Percentiles rank a stretch among this genome's conserved stretches.
phyloP scores from a whole-genome alignment of 192 early-diverging fungal species.

The Coemansia sp. region DNA sequence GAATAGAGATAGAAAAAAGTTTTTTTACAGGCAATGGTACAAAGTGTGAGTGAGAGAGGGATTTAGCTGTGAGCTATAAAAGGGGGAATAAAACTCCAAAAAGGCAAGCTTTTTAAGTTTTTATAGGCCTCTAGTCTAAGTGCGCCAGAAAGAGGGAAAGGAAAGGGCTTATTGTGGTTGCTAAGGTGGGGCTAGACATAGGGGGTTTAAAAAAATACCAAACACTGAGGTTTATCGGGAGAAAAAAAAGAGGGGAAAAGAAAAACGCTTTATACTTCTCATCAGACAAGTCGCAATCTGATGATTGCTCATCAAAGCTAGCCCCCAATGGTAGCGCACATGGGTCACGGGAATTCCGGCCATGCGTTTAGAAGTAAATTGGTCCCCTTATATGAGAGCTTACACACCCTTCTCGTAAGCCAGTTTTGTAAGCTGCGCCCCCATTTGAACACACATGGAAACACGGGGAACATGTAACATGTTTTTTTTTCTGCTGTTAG shows the following conservation, averaged over 20 bases:
- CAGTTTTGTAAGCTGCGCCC: not conserved
- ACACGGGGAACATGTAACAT: not conserved
- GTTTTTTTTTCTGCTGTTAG: slow-evolving; percentile 2
- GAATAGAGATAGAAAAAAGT: not conserved
- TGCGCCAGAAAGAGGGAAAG: not conserved
- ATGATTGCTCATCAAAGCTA: not conserved
- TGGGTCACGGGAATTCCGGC: slow-evolving; percentile 5
- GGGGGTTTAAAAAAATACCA: slow-evolving; percentile 1
- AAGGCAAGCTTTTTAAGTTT: not conserved
- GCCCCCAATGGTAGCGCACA: not conserved
- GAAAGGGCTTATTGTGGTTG: not conserved
- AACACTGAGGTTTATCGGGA: not conserved
- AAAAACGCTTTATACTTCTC: not conserved
- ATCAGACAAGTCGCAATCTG: not conserved
- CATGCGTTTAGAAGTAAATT: not conserved
- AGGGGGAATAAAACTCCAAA: not conserved
- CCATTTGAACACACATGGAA: not conserved
- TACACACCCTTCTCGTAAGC: not conserved
- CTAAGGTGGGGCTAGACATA: not conserved
- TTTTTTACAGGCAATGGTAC: not conserved
- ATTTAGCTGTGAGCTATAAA: not conserved
- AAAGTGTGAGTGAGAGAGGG: not conserved
- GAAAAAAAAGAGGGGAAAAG: not conserved
- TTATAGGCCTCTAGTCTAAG: not conserved
- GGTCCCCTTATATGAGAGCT: no score